These are phyloP conservation scores for Monilinia fructigena DNA, from an alignment of 2,329 filamentous ascomycete genomes.

Conservation along the genomic window DNA sequence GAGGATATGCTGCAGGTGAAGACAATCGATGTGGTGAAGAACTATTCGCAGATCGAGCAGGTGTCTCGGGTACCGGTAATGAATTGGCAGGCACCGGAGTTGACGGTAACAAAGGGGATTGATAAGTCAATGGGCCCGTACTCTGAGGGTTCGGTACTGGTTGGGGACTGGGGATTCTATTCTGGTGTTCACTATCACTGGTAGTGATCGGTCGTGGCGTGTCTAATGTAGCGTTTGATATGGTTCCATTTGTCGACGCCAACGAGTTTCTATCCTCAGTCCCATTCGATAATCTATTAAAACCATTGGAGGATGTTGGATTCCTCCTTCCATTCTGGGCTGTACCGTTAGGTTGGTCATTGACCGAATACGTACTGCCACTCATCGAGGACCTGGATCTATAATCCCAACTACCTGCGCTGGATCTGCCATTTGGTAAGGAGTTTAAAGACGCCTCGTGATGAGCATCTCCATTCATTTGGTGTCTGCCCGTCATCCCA, in stretches of 20 bases:
- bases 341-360: conserved; percentile 34
- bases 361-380: conserved; percentile 37
- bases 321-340: conserved; percentile 38
- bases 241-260: conserved; percentile 37
- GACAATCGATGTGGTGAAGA: conserved; percentile 59
- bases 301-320: conserved; percentile 34
- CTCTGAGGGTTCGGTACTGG: conserved; percentile 37
- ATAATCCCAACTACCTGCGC: conserved; percentile 44
- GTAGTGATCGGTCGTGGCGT: conserved; percentile 30
- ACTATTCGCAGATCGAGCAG: conserved; percentile 35
- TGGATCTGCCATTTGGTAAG: conserved; percentile 55
- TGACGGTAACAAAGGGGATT: conserved; percentile 35
- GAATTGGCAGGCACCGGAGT: conserved; percentile 35
- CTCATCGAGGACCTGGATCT: conserved; percentile 37
- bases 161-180: conserved; percentile 30
- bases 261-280: conserved; percentile 35
- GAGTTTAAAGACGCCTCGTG: conserved; percentile 56
- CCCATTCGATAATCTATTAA: conserved; percentile 30
- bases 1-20: conserved; percentile 59
- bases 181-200: conserved; percentile 31
- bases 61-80: conserved; percentile 29
- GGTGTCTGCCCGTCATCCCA: conserved; percentile 26
- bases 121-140: conserved; percentile 39
- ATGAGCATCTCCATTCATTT: conserved; percentile 37
- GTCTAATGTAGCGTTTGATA: conserved; percentile 26